phyloP scores from a whole-genome alignment of 2,329 filamentous ascomycete species.

The Pseudovirgaria hyperparasitica region DNA sequence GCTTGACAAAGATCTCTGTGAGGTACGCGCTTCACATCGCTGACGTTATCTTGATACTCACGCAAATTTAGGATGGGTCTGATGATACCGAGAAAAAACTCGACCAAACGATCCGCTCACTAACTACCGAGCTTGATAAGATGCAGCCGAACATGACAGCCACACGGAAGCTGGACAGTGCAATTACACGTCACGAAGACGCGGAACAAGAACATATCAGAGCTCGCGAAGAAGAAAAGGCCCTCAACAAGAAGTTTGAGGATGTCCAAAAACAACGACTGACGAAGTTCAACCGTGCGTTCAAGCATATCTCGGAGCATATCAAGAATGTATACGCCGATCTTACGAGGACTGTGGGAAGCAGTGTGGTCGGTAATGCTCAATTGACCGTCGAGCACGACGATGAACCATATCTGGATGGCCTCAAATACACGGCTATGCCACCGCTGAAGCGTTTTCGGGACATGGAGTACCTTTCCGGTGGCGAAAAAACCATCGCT shows the following conservation, averaged over 20 bases:
- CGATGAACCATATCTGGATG: constrained; percentile 90
- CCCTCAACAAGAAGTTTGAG: constrained; percentile 72
- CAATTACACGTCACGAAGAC: constrained; percentile 67
- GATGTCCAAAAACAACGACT: constrained; percentile 69
- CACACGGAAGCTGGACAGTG: constrained; percentile 77
- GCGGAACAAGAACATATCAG: constrained; percentile 86
- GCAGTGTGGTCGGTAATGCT: constrained; percentile 76
- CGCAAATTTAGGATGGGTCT: constrained; percentile 45
- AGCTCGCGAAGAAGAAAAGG: constrained; percentile 60
- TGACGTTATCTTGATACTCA: constrained; percentile 14
- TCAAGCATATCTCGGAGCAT: constrained; percentile 86
- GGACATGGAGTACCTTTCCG: constrained; percentile 96
- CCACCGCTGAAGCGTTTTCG: constrained; percentile 95
- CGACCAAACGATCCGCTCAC: constrained; percentile 60
- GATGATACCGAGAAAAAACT: constrained; percentile 62
- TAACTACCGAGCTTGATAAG: constrained; percentile 76
- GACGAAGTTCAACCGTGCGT: constrained; percentile 90
- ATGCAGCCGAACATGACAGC: constrained; percentile 95
- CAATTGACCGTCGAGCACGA: constrained; percentile 93
- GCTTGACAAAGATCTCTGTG: constrained; percentile 70
- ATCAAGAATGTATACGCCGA: constrained; percentile 92
- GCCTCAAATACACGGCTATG: constrained; percentile 98
- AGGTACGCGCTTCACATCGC: constrained; percentile 17
- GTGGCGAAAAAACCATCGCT: constrained; percentile 98
- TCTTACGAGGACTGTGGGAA: constrained; percentile 78